Percentiles rank a stretch among this genome's conserved stretches.
Evolutionary conservation across 306 rosid species (phyloP).

Genomic region (Lathyrus sativus): DNA sequence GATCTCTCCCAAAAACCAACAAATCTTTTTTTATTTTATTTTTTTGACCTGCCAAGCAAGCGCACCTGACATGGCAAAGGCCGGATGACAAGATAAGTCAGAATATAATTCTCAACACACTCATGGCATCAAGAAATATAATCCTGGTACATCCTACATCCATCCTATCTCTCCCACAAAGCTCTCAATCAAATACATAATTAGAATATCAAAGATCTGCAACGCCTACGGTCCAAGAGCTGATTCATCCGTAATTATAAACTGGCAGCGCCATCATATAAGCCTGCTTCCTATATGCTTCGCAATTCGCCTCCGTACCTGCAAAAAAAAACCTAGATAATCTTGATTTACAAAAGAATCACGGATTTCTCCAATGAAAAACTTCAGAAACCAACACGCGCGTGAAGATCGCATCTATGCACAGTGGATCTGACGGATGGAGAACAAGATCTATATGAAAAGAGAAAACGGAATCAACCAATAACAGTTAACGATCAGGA

Average conservation of each 20-base stretch:
- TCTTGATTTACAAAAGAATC: not conserved
- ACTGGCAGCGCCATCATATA: rapidly evolving
- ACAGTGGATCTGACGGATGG: not conserved
- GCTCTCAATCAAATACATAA: conserved; percentile 17
- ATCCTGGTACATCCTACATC: conserved; percentile 59
- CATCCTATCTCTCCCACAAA: conserved; percentile 20
- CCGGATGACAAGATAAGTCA: conserved; percentile 72
- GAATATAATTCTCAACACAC: conserved; percentile 27
- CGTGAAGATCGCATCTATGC: conserved; percentile 15
- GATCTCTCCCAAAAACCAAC: conserved; percentile 61
- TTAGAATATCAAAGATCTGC: conserved; percentile 23
- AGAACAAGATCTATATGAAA: not conserved
- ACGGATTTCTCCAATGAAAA: not conserved
- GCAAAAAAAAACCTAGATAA: conserved; percentile 32
- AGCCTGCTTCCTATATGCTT: not conserved
- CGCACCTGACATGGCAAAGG: conserved; percentile 99
- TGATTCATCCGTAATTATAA: too few species aligned
- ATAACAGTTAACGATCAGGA: too few species aligned
- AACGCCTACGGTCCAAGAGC: not conserved
- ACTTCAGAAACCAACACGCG: conserved; percentile 10
- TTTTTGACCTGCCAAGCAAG: conserved; percentile 95
- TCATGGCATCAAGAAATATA: conserved; percentile 8
- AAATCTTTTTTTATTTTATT: conserved; percentile 44
- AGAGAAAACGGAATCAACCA: not conserved
- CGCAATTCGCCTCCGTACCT: conserved; percentile 2